Evolutionary conservation across 345 rosid genomes (phyloP).

Genomic region (Bruguiera parviflora): DNA sequence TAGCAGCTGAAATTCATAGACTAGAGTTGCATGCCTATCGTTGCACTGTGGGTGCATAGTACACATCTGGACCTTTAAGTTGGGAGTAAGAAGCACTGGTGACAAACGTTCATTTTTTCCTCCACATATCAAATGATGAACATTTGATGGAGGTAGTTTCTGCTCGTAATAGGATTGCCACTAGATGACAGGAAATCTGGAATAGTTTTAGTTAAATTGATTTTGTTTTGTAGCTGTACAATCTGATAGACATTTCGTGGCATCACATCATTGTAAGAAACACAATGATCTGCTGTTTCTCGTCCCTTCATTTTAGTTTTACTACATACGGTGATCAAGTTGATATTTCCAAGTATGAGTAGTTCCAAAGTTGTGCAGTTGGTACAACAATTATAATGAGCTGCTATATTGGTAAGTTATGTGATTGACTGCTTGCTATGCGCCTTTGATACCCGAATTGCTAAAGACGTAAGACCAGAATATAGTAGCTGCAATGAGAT

Average conservation of each 20-base stretch:
- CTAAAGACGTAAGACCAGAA: constrained; percentile 24
- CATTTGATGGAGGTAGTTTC: constrained; percentile 42
- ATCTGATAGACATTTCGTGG: constrained; percentile 19
- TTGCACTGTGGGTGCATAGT: constrained; percentile 19
- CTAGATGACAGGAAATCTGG: constrained; percentile 41
- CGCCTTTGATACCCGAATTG: constrained; percentile 26
- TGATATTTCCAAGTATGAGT: constrained; percentile 15
- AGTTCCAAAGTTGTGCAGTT: constrained; percentile 18
- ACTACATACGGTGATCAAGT: constrained; percentile 28
- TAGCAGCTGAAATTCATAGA: constrained; percentile 20
- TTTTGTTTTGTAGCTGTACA: constrained; percentile 36
- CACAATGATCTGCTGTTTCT: constrained; percentile 20
- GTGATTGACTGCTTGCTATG: constrained; percentile 20
- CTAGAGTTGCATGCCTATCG: constrained; percentile 23
- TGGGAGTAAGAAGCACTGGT: constrained; percentile 23
- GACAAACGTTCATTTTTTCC: constrained; percentile 21
- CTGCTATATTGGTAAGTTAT: constrained; percentile 18
- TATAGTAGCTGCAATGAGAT: constrained; percentile 29
- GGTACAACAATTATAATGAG: constrained; percentile 10
- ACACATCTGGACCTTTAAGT: constrained; percentile 23
- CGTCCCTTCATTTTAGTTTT: constrained; percentile 15
- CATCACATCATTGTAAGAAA: constrained; percentile 34
- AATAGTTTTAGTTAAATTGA: constrained; percentile 12
- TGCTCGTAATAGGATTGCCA: constrained; percentile 44
- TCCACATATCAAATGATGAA: constrained; percentile 26